These are phyloP conservation scores for Hypoxylon sp. DNA, from an alignment of 2,329 filamentous ascomycete species.

Conservation along the genomic window DNA sequence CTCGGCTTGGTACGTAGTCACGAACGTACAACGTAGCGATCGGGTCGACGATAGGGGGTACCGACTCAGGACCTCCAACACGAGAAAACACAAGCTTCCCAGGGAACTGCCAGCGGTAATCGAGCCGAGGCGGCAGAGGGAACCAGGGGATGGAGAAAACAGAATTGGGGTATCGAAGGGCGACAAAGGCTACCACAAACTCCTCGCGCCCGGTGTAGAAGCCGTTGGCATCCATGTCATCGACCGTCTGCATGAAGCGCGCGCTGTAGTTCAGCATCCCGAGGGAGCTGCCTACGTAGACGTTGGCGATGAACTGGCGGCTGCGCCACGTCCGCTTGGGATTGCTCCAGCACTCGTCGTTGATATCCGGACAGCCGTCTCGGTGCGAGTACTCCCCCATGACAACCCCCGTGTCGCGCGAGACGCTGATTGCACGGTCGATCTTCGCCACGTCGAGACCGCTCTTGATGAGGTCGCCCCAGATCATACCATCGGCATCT, in stretches of 20 bases:
- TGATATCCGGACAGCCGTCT: conserved; percentile 16
- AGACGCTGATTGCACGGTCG: conserved; percentile 24
- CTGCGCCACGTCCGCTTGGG: conserved; percentile 20
- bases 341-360: conserved; percentile 30
- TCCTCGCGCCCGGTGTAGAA: conserved; percentile 36
- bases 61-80: conserved; percentile 25
- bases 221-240: conserved; percentile 35
- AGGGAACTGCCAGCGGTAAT: conserved; percentile 35
- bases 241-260: conserved; percentile 37
- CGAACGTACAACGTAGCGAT: conserved; percentile 25
- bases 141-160: conserved; percentile 35
- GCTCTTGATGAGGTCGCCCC: conserved; percentile 29
- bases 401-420: conserved; percentile 31
- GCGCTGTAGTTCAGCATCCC: conserved; percentile 35
- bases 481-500: conserved; percentile 21
- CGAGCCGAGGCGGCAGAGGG: conserved; percentile 19
- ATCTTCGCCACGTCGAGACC: conserved; percentile 28
- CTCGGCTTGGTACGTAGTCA: conserved; percentile 19
- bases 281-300: conserved; percentile 32
- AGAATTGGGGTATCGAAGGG: conserved; percentile 32
- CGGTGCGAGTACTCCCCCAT: conserved; percentile 36
- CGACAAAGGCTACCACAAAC: conserved; percentile 31
- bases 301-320: conserved; percentile 34
- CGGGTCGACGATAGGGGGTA: conserved; percentile 32
- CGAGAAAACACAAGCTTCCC: conserved; percentile 30